Percentiles rank a stretch among this genome's conserved stretches.
phyloP scores from a whole-genome alignment of 148 eudicot species.

The Chenopodium formosanum region DNA sequence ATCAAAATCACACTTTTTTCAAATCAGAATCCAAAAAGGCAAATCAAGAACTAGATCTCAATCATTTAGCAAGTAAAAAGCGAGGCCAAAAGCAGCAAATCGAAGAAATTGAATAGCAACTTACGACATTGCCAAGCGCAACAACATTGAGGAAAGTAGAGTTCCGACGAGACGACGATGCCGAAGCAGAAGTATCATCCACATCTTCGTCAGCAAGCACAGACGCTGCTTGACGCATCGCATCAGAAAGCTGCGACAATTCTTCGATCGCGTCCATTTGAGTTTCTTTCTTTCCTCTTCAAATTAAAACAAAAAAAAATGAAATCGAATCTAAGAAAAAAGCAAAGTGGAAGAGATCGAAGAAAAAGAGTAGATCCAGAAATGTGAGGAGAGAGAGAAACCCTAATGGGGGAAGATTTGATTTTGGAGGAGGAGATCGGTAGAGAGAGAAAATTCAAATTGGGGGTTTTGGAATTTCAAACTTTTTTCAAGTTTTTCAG shows the following conservation, averaged over 20 bases:
- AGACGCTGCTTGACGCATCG: slow-evolving; percentile 91
- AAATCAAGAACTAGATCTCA: slow-evolving; percentile 24
- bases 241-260: slow-evolving; percentile 69
- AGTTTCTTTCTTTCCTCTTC: not conserved
- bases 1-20: slow-evolving; percentile 9
- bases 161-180: slow-evolving; percentile 48
- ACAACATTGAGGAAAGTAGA: slow-evolving; percentile 88
- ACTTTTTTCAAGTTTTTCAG: slow-evolving; percentile 1
- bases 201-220: slow-evolving; percentile 89
- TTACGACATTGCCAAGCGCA: slow-evolving; percentile 87
- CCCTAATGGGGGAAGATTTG: slow-evolving; percentile 15
- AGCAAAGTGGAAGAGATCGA: not conserved
- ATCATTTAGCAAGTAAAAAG: slow-evolving; percentile 23
- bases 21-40: slow-evolving; percentile 8
- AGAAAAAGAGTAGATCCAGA: not conserved
- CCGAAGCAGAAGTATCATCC: slow-evolving; percentile 49
- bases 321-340: slow-evolving; percentile 15
- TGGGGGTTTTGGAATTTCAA: not conserved
- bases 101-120: slow-evolving; percentile 20
- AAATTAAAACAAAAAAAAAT: not conserved
- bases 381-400: slow-evolving; percentile 17
- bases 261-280: slow-evolving; percentile 95
- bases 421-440: slow-evolving; percentile 13
- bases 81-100: not conserved
- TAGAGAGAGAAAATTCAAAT: not conserved